These are phyloP conservation scores for Grammothele lineata DNA, from an alignment of 768 basidiomycete genomes.

Conservation along the genomic window DNA sequence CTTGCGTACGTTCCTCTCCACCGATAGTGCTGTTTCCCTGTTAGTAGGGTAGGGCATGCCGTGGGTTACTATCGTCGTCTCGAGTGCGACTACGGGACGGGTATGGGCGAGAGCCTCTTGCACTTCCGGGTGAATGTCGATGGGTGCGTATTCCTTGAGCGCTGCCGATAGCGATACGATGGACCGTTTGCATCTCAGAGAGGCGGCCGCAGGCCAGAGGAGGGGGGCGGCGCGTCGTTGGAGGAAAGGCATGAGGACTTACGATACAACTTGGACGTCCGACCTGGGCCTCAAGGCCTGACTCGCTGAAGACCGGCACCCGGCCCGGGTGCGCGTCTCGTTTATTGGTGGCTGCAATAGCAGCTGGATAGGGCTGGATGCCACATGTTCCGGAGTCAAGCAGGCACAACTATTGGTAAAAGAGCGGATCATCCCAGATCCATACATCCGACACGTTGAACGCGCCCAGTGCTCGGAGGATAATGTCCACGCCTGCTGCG, in stretches of 20 bases:
- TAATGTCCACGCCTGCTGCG: slow-evolving; percentile 18
- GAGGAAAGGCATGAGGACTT: slow-evolving; percentile 11
- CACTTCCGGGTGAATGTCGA: slow-evolving; percentile 83
- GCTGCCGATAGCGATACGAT: slow-evolving; percentile 19
- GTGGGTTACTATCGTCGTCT: slow-evolving; percentile 90
- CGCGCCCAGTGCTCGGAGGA: too few relatives aligned
- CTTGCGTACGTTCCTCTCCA: slow-evolving; percentile 71
- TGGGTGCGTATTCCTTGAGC: slow-evolving; percentile 22
- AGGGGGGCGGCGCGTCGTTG: slow-evolving; percentile 14
- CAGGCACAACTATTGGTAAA: too few relatives aligned
- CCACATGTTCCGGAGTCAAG: too few relatives aligned
- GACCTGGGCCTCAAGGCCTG: neutral
- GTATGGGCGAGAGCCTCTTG: slow-evolving; percentile 65
- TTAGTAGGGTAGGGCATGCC: slow-evolving; percentile 85
- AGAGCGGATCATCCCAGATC: too few relatives aligned
- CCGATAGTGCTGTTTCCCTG: slow-evolving; percentile 59
- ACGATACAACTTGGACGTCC: neutral
- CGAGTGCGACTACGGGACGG: slow-evolving; percentile 81
- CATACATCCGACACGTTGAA: too few relatives aligned
- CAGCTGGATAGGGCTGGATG: too few relatives aligned
- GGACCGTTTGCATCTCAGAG: slow-evolving; percentile 2
- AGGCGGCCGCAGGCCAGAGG: slow-evolving; percentile 3
- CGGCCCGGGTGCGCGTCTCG: too few relatives aligned
- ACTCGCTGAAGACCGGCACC: too few relatives aligned
- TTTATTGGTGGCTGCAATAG: too few relatives aligned